Percentiles rank a stretch among this genome's conserved stretches.
Evolutionary conservation across 1,284 basidiomycete genomes (phyloP).

Genomic region (Cutaneotrichosporon cavernicola): DNA sequence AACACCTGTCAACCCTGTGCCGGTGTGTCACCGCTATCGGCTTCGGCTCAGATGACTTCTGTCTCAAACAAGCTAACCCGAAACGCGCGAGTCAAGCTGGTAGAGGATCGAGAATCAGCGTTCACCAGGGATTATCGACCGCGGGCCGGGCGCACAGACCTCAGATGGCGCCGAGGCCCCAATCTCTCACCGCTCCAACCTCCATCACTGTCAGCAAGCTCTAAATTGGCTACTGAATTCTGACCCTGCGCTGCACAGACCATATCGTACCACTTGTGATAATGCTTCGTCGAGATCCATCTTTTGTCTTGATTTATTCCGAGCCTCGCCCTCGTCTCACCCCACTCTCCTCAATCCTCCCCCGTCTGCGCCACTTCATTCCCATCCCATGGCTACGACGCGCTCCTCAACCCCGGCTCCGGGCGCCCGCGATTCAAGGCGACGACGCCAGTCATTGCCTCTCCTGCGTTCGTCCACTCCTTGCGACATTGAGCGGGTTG

Average conservation of each 20-base stretch:
- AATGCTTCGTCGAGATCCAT: not conserved
- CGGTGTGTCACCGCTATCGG: no score
- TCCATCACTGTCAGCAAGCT: not conserved
- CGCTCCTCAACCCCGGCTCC: not conserved
- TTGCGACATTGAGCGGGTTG: slow-evolving; percentile 5
- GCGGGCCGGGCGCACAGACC: not conserved
- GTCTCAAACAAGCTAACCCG: no score
- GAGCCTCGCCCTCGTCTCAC: not conserved
- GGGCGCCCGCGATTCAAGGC: not conserved
- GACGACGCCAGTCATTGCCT: not conserved
- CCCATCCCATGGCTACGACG: not conserved
- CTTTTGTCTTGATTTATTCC: not conserved
- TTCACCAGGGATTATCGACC: no score
- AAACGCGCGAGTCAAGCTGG: no score
- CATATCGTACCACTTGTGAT: not conserved
- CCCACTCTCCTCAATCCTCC: not conserved
- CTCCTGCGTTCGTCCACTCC: slow-evolving; percentile 2
- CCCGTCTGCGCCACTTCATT: not conserved
- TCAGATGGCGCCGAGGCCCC: not conserved
- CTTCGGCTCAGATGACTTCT: no score
- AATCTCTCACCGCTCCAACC: not conserved
- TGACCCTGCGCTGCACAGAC: not conserved
- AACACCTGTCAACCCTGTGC: no score
- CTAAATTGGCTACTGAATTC: not conserved
- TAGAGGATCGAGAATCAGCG: no score